Conservation (phyloP, 257 asterid genomes). For the Cinchona pubescens region DNA sequence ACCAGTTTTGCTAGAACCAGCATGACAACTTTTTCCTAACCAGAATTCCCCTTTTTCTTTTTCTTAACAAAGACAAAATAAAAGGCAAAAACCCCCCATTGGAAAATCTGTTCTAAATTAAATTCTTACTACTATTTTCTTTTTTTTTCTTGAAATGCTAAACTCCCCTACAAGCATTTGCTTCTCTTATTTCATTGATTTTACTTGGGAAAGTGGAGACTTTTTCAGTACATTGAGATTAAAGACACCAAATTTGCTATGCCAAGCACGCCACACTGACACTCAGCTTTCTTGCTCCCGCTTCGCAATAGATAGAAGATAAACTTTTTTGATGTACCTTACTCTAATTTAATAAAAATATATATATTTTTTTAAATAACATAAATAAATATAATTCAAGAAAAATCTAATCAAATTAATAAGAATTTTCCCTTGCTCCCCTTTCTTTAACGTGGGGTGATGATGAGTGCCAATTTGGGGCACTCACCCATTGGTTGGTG, state of each 20-base stretch:
- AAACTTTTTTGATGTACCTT: too few species aligned
- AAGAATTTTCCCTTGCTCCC: too few species aligned
- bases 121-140: background rate
- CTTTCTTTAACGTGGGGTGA: constrained; percentile 18
- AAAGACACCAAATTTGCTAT: constrained; percentile 29
- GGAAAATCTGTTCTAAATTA: constrained; percentile 4
- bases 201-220: constrained; percentile 27
- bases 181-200: constrained; percentile 1
- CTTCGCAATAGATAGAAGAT: too few species aligned
- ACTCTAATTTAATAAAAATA: too few species aligned
- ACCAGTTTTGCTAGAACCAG: constrained; percentile 48
- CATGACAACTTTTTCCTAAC: constrained; percentile 28
- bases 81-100: constrained; percentile 21
- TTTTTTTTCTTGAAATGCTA: constrained; percentile 5
- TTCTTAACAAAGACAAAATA: constrained; percentile 32
- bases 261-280: constrained; percentile 63
- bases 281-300: constrained; percentile 34
- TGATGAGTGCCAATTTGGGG: background rate
- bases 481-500: background rate
- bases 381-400: too few species aligned
- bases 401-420: too few species aligned
- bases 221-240: constrained; percentile 13
- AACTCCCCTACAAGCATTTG: background rate
- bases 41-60: constrained; percentile 30
- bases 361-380: too few species aligned